Base-by-base conservation (phyloP, 2,329 filamentous ascomycete species). In the Lasiodiplodia gonubiensis region DNA sequence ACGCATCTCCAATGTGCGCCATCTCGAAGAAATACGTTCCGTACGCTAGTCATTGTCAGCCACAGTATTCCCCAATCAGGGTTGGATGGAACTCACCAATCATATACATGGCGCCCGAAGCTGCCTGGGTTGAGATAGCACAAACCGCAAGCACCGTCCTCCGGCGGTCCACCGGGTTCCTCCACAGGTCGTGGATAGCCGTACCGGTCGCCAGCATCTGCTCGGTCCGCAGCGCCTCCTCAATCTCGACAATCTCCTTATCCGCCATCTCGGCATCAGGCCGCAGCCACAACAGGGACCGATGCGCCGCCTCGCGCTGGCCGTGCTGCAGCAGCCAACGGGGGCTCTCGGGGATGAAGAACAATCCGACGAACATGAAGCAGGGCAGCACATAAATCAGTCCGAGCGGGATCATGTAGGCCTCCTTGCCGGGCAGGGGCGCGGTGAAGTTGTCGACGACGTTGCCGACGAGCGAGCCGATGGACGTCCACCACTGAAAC, bases 341-440 rank as follows among this genome's bases (percentile, higher is more conserved):
- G 0, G 85, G 85, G 3, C 71, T 73, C 39, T 77, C 76, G 0
- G 76, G 75, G 30, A 77, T 74, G 71, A 76, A 76, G 54, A 77
- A 73, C 11, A 77, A 57, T 1, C 74, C 83, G 0, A 82, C 72
- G 3, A 80, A 78, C 68, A 86, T 76, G 61, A 86, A 67, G 7
- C 78, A 75, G 0, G 85, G 85, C 7, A 86, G 79, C 53, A 86
- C 74, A 82, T 84, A 84, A 53, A 88, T 86, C 70, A 86, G 81
- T 69, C 83, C 77, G 1, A 86, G 75, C 0, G 85, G 84, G 35
- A 86, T 84, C 61, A 81, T 72, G 69, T 82, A 83, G 0, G 75
- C 70, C 1, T 72, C 68, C 5, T 67, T 68, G 0, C 72, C 72
- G 0, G 48, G 21, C 10, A 76, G 65, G 3, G 69, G 21, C 35